Evolutionary conservation across 148 eudicot genomes (phyloP).

Genomic region (Simmondsia chinensis): DNA sequence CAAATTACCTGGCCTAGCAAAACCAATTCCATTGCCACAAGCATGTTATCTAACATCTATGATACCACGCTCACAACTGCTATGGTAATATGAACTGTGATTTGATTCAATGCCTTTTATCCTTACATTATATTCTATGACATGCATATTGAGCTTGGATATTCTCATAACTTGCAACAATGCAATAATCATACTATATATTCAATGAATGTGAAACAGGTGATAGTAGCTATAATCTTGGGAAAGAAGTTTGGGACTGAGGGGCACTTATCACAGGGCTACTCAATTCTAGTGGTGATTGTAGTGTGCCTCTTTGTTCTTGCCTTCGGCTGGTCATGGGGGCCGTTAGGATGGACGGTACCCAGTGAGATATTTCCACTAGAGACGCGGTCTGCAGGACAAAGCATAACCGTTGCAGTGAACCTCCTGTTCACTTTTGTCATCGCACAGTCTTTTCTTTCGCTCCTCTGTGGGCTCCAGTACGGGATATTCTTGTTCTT

Average conservation of each 20-base stretch:
- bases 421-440: conserved; percentile 80
- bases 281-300: conserved; percentile 50
- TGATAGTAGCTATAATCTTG: conserved; percentile 56
- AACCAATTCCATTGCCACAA: no score
- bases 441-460: conserved; percentile 68
- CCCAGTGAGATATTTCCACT: conserved; percentile 88
- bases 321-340: conserved; percentile 92
- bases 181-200: no score
- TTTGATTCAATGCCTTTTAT: no score
- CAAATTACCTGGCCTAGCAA: no score
- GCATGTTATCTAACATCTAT: no score
- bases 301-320: conserved; percentile 69
- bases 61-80: no score
- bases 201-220: conserved; percentile 39
- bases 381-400: conserved; percentile 88
- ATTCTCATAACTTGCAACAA: no score
- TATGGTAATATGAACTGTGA: no score
- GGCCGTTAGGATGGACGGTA: conserved; percentile 87
- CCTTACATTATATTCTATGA: no score
- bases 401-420: conserved; percentile 77
- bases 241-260: conserved; percentile 58
- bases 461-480: conserved; percentile 58
- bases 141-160: no score
- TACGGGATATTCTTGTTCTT: conserved; percentile 72
- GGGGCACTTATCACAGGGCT: conserved; percentile 40